Percentiles rank a stretch among this genome's conserved stretches.
phyloP scores from a whole-genome alignment of 768 basidiomycete genomes.

The Lactifluus piperatus region DNA sequence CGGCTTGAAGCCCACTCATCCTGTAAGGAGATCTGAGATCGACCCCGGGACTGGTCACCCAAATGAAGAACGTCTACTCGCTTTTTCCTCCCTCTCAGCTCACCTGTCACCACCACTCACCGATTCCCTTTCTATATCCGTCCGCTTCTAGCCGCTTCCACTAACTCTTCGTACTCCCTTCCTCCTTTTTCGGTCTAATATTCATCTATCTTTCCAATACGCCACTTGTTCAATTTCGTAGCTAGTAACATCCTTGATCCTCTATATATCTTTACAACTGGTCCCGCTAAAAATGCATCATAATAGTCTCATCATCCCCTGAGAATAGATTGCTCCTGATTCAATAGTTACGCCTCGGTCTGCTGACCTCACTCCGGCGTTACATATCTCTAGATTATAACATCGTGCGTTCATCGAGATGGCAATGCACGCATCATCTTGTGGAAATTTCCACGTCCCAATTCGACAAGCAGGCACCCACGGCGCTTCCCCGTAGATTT shows the following conservation, averaged over 20 bases:
- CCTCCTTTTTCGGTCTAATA: conserved; percentile 4
- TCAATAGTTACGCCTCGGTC: background rate
- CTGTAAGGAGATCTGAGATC: conserved; percentile 22
- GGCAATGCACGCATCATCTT: conserved; percentile 1
- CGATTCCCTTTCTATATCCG: conserved; percentile 17
- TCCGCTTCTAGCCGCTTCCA: conserved; percentile 13
- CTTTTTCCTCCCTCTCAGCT: conserved; percentile 18
- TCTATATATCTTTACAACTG: too few species aligned
- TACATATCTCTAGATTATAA: background rate
- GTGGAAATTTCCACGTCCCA: conserved; percentile 14
- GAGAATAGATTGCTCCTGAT: conserved; percentile 1
- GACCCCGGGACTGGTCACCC: conserved; percentile 20
- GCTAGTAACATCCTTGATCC: background rate
- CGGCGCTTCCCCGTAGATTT: conserved; percentile 5
- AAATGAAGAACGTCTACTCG: conserved; percentile 20
- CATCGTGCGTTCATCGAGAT: conserved; percentile 3
- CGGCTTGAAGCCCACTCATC: conserved; percentile 21
- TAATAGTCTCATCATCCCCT: too few species aligned
- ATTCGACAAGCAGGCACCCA: conserved; percentile 16
- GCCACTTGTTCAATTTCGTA: background rate
- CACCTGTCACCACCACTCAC: conserved; percentile 8
- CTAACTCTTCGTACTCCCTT: background rate
- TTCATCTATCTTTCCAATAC: background rate
- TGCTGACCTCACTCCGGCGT: conserved; percentile 1
- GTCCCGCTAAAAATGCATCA: too few species aligned